Evolutionary conservation across 768 basidiomycete genomes (phyloP).

Genomic region (Pisolithus sp.): DNA sequence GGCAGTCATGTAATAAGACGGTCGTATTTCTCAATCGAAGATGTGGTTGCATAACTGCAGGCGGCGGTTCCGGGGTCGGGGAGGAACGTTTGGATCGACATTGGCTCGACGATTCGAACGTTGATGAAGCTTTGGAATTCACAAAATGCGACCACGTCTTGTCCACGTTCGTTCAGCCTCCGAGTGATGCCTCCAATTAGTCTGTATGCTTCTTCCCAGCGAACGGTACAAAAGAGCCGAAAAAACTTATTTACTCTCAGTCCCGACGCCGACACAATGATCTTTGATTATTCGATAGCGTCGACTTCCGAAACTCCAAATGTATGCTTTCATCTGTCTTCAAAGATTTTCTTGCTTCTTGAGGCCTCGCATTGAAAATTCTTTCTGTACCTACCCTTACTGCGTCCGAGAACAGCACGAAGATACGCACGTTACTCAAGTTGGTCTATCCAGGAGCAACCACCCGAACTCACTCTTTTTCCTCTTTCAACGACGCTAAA

Average conservation of each 20-base stretch:
- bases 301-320: slow-evolving; percentile 32
- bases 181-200: too few species aligned
- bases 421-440: slow-evolving; percentile 17
- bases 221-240: too few species aligned
- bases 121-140: too few species aligned
- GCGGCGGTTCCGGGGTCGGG: too few species aligned
- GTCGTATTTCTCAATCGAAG: too few species aligned
- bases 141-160: too few species aligned
- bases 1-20: too few species aligned
- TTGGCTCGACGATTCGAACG: too few species aligned
- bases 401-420: slow-evolving; percentile 34
- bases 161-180: too few species aligned
- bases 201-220: too few species aligned
- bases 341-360: slow-evolving; percentile 20
- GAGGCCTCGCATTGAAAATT: slow-evolving; percentile 9
- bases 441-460: slow-evolving; percentile 36
- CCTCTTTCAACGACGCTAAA: slow-evolving; percentile 8
- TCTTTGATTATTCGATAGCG: slow-evolving; percentile 29
- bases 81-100: too few species aligned
- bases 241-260: slow-evolving; percentile 3
- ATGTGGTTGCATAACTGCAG: too few species aligned
- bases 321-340: slow-evolving; percentile 33
- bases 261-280: slow-evolving; percentile 29
- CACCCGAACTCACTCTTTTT: slow-evolving; percentile 9
- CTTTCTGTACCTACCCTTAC: slow-evolving; percentile 28